Conservation (phyloP, 768 basidiomycete species). For the Gymnopilus dilepis region DNA sequence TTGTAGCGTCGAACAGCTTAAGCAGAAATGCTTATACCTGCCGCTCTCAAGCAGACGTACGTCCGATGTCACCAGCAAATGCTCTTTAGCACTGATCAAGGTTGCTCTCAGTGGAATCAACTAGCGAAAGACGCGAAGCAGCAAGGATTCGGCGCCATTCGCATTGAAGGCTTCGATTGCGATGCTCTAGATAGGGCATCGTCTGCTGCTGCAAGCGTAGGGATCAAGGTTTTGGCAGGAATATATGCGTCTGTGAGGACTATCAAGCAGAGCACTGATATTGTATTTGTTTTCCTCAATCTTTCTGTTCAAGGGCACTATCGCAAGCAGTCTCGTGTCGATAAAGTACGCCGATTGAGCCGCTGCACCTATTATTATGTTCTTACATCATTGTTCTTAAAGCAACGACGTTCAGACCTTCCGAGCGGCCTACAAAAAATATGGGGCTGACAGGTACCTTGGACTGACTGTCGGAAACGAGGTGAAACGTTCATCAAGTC, state of each 20-base stretch:
- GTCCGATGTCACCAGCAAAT: background rate
- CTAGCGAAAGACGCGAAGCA: slow-evolving; percentile 36
- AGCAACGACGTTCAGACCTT: slow-evolving; percentile 44
- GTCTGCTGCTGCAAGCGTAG: slow-evolving; percentile 38
- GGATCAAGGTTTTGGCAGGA: slow-evolving; percentile 41
- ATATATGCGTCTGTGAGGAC: slow-evolving; percentile 36
- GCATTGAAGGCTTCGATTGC: slow-evolving; percentile 45
- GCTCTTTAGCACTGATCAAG: too few species aligned
- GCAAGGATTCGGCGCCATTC: slow-evolving; percentile 40
- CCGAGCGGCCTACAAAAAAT: slow-evolving; percentile 38
- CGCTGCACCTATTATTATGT: background rate
- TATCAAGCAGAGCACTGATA: too few species aligned
- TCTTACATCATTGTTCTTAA: slow-evolving; percentile 14
- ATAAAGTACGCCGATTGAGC: slow-evolving; percentile 9
- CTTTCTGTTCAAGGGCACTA: slow-evolving; percentile 35
- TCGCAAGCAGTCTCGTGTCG: slow-evolving; percentile 25
- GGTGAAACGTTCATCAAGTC: slow-evolving; percentile 19
- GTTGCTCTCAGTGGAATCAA: slow-evolving; percentile 38
- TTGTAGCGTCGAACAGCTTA: slow-evolving; percentile 40
- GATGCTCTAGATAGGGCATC: slow-evolving; percentile 43
- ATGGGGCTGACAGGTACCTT: slow-evolving; percentile 39
- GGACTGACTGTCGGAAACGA: slow-evolving; percentile 48
- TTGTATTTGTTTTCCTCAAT: too few species aligned
- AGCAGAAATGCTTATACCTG: slow-evolving; percentile 36
- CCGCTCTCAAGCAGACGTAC: slow-evolving; percentile 42